Evolutionary conservation across 805 yeast species (phyloP), one percentile per base, ranked within the genome.

Genomic region (Teunomyces pallodes): DNA sequence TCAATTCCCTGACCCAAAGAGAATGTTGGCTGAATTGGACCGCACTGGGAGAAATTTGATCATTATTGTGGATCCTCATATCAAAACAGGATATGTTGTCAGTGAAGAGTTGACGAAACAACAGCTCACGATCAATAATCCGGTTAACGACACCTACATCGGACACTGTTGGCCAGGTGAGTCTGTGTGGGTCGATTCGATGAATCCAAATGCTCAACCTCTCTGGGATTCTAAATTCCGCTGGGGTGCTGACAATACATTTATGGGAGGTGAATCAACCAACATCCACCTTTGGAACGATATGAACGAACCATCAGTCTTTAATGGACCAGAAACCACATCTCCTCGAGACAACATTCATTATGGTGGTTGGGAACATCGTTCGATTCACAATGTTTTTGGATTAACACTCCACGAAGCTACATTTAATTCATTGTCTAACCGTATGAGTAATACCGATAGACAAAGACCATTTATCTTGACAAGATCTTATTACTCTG

Each of bases 131-230:
- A 73, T 90, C 16, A 67, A 62, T 27, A 64, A 70, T 51, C 70
- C 79, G 43, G 64, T 66, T 16, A 84, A 82, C 24, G 61, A 73
- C 1, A 67, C 80, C 2, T 91, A 74, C 63, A 74, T 80, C 43
- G 98, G 97, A 3, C 95, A 90, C 64, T 94, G 98, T 66, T 94
- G 99, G 99, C 97, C 99, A 1, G 99, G 98, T 1, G 90, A 88
- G 55, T 87, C 96, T 0, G 75, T 90, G 6, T 94, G 98, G 98
- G 81, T 94, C 47, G 99, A 94, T 58, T 77, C 96, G 0, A 66
- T 91, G 48, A 81, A 84, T 59, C 89, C 91, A 0, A 58, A 66
- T 0, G 79, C 90, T 1, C 77, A 70, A 46, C 60, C 63, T 4
- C 75, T 77, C 49, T 91, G 97, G 97, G 70, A 69, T 42, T 51